Conservation (phyloP, 2,329 filamentous ascomycete genomes). For the Penicillium concentricum region DNA sequence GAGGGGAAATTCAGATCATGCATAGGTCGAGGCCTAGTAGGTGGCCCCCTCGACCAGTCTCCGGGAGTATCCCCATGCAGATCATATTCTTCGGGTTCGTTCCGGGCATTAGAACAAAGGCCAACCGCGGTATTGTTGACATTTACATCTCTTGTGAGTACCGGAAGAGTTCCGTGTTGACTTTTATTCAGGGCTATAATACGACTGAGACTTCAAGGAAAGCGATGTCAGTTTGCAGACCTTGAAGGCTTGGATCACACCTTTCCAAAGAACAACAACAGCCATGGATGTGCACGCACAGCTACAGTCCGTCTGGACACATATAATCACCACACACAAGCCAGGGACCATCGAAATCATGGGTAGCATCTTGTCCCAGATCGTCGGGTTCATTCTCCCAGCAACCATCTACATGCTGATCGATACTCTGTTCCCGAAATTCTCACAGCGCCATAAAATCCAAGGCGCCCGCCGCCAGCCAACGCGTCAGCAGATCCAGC, state of each 20-base stretch:
- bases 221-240: too few species aligned
- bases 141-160: too few species aligned
- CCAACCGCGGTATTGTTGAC: too few species aligned
- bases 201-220: too few species aligned
- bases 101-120: too few species aligned
- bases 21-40: too few species aligned
- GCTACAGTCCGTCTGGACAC: background rate
- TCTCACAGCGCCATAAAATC: background rate
- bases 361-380: background rate
- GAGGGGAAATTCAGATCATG: too few species aligned
- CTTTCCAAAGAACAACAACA: background rate
- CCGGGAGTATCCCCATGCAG: too few species aligned
- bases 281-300: slow-evolving; percentile 1
- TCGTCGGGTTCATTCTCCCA: slow-evolving; percentile 12
- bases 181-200: too few species aligned
- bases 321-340: background rate
- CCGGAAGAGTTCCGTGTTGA: too few species aligned
- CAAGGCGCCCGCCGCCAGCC: slow-evolving; percentile 1
- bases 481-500: slow-evolving; percentile 1
- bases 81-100: too few species aligned
- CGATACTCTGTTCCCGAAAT: slow-evolving; percentile 4
- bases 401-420: slow-evolving; percentile 6
- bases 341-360: background rate
- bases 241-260: background rate
- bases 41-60: too few species aligned